Base-by-base conservation (phyloP, 1,284 basidiomycete species). In the Boletus sp. region DNA sequence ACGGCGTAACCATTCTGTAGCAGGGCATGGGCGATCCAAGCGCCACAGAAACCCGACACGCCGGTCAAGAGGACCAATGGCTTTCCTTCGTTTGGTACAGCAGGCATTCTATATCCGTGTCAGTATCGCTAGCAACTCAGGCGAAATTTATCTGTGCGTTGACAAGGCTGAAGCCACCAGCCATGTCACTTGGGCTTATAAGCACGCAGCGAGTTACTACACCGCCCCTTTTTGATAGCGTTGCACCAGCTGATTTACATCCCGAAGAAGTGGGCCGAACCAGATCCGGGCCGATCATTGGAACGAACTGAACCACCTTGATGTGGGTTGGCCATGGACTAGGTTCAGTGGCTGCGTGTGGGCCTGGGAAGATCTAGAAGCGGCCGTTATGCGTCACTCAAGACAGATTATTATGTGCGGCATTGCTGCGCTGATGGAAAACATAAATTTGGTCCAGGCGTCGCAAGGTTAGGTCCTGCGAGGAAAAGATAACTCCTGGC, bases 1-100 rank as follows among this genome's bases (percentile, higher is more conserved):
- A 44, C 42, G 17, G 33, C 19, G 19, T 44, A 44, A 29, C 42
- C 42, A 16, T 36, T 7, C 14, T 44, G 42, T 25, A 44, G 42
- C 14, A 44, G 12, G 25, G 42, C 34, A 22, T 36, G 42, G 9
- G 42, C 42, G 22, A 44, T 44, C 42, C 42, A 44, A 22, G 42
- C 34, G 13, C 42, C 42, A 25, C 42, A 44, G 26, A 44, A 44
- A 12, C 42, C 42, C 19, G 42, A 36, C 22, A 29, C 42, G 19
- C 42, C 42, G 8, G 42, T 44, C 42, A 44, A 13, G 23, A 44
- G 34, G 25, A 44, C 26, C 34, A 36, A 20, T 0, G 42, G 42
- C 14, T 22, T 44, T 16, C 42, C 42, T 3, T 14, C 20, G 42
- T 44, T 44, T 19, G 34, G 26, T 27, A 44, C 25, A 22, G 26